These are phyloP conservation scores for Leishmania gerbilli DNA, from an alignment of 208 protist species.

Conservation along the genomic window DNA sequence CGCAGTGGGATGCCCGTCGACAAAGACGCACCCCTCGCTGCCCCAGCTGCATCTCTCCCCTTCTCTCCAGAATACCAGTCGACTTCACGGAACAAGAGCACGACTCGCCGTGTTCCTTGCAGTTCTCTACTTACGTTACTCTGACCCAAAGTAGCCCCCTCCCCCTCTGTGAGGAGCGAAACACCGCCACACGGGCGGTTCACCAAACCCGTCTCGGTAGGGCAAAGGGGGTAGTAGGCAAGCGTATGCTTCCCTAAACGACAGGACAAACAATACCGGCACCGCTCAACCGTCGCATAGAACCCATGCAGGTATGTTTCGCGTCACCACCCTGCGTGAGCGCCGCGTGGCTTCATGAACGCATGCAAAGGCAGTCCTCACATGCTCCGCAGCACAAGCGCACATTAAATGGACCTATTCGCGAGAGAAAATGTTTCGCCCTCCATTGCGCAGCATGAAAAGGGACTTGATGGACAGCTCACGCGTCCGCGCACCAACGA, in stretches of 20 bases:
- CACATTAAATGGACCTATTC: slow-evolving; percentile 25
- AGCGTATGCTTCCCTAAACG: background rate
- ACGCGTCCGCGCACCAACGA: slow-evolving; percentile 61
- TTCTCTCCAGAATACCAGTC: background rate
- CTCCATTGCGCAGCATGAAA: slow-evolving; percentile 79
- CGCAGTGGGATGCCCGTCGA: background rate
- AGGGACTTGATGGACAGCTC: slow-evolving; percentile 86
- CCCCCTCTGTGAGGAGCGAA: background rate
- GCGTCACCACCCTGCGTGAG: background rate
- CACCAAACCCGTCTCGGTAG: background rate
- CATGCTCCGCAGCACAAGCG: background rate
- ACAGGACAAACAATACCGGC: background rate
- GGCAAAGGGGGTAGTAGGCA: background rate
- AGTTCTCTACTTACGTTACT: background rate
- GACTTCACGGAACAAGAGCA: too few relatives aligned
- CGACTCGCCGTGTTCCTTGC: background rate
- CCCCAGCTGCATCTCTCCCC: background rate
- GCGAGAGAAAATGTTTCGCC: slow-evolving; percentile 71
- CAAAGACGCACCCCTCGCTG: background rate
- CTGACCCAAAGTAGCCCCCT: background rate
- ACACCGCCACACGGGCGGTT: background rate
- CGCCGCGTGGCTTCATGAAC: background rate
- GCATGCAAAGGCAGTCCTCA: background rate
- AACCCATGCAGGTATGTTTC: background rate
- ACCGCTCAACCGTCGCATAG: background rate